These are phyloP conservation scores for Candida lessepsii DNA, from an alignment of 805 yeast species.

Conservation along the genomic window DNA sequence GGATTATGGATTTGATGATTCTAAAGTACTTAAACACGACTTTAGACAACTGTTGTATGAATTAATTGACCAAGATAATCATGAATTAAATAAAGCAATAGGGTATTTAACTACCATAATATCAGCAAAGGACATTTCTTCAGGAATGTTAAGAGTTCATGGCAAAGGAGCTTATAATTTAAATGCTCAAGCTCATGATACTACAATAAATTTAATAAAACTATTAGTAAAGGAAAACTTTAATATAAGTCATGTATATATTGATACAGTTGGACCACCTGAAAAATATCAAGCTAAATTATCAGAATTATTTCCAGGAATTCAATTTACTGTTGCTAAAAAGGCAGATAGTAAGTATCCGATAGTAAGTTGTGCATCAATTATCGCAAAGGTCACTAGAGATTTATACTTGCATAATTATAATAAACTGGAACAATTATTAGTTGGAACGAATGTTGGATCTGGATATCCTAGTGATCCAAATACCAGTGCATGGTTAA, in stretches of 20 bases:
- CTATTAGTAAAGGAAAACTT: slow-evolving; percentile 62
- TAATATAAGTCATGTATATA: slow-evolving; percentile 67
- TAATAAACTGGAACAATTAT: slow-evolving; percentile 25
- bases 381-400: slow-evolving; percentile 94
- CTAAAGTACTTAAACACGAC: slow-evolving; percentile 78
- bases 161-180: slow-evolving; percentile 63
- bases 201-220: slow-evolving; percentile 78
- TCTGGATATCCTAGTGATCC: slow-evolving; percentile 97
- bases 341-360: slow-evolving; percentile 94
- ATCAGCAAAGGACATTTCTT: slow-evolving; percentile 82
- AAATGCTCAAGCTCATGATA: slow-evolving; percentile 95
- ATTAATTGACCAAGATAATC: slow-evolving; percentile 47
- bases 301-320: slow-evolving; percentile 61
- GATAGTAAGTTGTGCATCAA: slow-evolving; percentile 90
- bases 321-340: slow-evolving; percentile 79
- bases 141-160: slow-evolving; percentile 72
- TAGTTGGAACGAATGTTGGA: slow-evolving; percentile 53
- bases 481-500: slow-evolving; percentile 75
- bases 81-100: slow-evolving; percentile 52
- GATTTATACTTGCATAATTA: slow-evolving; percentile 55
- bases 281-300: slow-evolving; percentile 75
- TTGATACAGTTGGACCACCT: slow-evolving; percentile 98
- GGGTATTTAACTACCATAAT: slow-evolving; percentile 89
- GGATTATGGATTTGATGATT: slow-evolving; percentile 85
- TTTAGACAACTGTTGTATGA: slow-evolving; percentile 63